phyloP scores from a whole-genome alignment of 495 filamentous ascomycete genomes.

The Neurospora sp. region DNA sequence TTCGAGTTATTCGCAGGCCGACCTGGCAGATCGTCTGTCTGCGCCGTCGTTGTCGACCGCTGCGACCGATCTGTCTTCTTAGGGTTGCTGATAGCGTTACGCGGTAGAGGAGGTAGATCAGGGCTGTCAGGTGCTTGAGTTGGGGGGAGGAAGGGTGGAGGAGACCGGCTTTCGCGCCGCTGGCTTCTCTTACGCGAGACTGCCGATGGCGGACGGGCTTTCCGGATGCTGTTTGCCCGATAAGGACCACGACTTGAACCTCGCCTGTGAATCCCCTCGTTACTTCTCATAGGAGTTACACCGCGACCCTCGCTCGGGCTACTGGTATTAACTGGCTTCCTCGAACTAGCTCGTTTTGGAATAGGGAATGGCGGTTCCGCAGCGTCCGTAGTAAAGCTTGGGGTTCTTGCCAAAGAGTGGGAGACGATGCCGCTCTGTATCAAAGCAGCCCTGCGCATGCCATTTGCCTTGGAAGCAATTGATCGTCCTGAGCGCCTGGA shows the following conservation, averaged over 20 bases:
- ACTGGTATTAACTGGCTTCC: slow-evolving; percentile 58
- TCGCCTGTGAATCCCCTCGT: slow-evolving; percentile 30
- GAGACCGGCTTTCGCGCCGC: slow-evolving; percentile 50
- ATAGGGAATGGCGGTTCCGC: slow-evolving; percentile 78
- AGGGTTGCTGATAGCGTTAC: slow-evolving; percentile 59
- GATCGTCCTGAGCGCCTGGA: slow-evolving; percentile 23
- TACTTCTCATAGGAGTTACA: slow-evolving; percentile 54
- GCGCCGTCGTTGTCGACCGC: slow-evolving; percentile 45
- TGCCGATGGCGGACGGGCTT: slow-evolving; percentile 70
- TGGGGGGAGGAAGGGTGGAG: slow-evolving; percentile 54
- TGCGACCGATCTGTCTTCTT: slow-evolving; percentile 39
- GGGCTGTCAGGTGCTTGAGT: slow-evolving; percentile 62
- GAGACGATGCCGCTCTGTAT: slow-evolving; percentile 67
- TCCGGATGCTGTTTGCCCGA: slow-evolving; percentile 55
- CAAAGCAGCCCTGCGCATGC: slow-evolving; percentile 53
- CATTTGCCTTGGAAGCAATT: slow-evolving; percentile 27
- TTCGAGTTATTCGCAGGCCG: slow-evolving; percentile 49
- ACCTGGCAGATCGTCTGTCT: slow-evolving; percentile 37
- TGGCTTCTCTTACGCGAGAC: slow-evolving; percentile 44
- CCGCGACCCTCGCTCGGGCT: slow-evolving; percentile 62
- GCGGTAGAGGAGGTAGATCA: slow-evolving; percentile 59
- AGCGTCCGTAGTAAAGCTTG: slow-evolving; percentile 56
- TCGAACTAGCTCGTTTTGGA: slow-evolving; percentile 77
- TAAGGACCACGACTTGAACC: slow-evolving; percentile 32
- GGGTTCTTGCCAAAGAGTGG: slow-evolving; percentile 64